Percentiles rank a stretch among this genome's conserved stretches.
These are phyloP conservation scores for Handroanthus guayacan DNA, from an alignment of 257 asterid species.

Conservation along the genomic window DNA sequence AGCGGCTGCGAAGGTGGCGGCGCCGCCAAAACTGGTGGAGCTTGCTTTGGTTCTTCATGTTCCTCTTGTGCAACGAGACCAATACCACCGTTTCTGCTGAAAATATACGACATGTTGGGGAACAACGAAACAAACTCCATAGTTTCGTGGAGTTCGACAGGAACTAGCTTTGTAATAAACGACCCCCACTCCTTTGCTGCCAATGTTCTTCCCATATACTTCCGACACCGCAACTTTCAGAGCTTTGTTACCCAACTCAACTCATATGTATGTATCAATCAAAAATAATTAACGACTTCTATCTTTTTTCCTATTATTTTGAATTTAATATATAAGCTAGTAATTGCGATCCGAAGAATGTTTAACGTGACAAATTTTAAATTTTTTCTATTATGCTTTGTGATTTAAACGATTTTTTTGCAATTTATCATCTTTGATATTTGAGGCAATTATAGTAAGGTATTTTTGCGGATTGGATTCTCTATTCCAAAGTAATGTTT, in stretches of 20 bases:
- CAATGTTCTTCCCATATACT: constrained; percentile 51
- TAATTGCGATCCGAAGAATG: too few relatives aligned
- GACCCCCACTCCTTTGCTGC: constrained; percentile 52
- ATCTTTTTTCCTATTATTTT: too few relatives aligned
- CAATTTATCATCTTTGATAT: too few relatives aligned
- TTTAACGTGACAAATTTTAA: background rate
- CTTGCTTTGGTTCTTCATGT: background rate
- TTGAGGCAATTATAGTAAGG: too few relatives aligned
- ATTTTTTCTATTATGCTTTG: too few relatives aligned
- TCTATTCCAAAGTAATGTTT: too few relatives aligned
- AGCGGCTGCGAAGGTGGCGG: background rate
- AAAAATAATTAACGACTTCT: too few relatives aligned
- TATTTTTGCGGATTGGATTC: too few relatives aligned
- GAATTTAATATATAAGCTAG: too few relatives aligned
- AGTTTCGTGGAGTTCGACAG: constrained; percentile 52
- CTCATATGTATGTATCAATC: constrained; percentile 52
- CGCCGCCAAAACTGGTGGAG: background rate
- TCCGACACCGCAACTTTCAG: constrained; percentile 58
- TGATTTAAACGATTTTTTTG: too few relatives aligned
- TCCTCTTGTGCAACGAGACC: constrained; percentile 25
- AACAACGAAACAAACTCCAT: constrained; percentile 40
- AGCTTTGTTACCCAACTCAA: constrained; percentile 66
- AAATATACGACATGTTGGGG: constrained; percentile 53
- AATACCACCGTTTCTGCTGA: constrained; percentile 52
- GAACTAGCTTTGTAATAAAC: constrained; percentile 57